phyloP scores from a whole-genome alignment of 129 eudicot species.

The Tagetes erecta region DNA sequence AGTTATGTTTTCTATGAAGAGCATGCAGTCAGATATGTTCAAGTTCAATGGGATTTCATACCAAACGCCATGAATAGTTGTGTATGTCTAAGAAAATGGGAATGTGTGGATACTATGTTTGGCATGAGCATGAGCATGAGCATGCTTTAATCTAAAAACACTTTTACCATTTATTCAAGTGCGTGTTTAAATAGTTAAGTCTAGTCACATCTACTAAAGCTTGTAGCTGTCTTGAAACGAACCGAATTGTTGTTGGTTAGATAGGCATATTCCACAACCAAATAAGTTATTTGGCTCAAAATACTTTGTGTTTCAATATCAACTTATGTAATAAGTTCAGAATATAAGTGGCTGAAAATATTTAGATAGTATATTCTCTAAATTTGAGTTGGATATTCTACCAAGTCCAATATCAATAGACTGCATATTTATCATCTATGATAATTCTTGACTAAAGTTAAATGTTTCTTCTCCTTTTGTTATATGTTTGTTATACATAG shows the following conservation, averaged over 20 bases:
- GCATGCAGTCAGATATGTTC: conserved; percentile 24
- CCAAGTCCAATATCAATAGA: neutral
- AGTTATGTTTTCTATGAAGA: conserved; percentile 39
- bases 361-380: conserved; percentile 18
- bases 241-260: neutral
- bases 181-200: conserved; percentile 3
- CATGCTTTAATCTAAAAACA: no score
- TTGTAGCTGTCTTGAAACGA: neutral
- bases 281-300: neutral
- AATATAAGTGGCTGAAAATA: conserved; percentile 22
- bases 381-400: conserved; percentile 13
- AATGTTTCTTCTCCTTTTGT: neutral
- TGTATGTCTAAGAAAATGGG: conserved; percentile 12
- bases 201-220: neutral
- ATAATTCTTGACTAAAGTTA: neutral
- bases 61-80: conserved; percentile 19
- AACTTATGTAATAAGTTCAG: neutral
- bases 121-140: neutral
- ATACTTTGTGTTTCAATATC: neutral
- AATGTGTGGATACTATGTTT: neutral
- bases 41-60: conserved; percentile 27
- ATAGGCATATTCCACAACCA: neutral
- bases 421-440: neutral
- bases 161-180: neutral
- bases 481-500: neutral